Evolutionary conservation across 257 asterid species (phyloP), one percentile per base, ranked within the genome.

Genomic region (Phtheirospermum japonicum): DNA sequence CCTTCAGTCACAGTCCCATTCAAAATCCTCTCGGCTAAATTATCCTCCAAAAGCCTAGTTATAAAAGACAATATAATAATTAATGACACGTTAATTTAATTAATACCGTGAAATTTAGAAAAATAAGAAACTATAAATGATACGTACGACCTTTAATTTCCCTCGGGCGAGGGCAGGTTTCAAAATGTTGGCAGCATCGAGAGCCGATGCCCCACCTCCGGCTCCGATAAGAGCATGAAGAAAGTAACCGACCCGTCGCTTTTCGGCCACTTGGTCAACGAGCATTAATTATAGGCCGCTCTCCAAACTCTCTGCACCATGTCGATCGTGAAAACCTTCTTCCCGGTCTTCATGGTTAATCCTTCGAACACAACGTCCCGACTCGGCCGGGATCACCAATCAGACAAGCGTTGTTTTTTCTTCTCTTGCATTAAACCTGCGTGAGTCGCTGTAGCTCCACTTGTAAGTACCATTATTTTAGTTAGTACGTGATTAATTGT

Each of bases 11-110:
- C 69, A 65, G 70, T 80, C 7, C 86, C 75, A 4, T 79, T 76
- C 36, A 79, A 70, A 58, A 82, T 75, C 66, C 73, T 76, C 65
- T 85, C 89, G 0, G 94, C 87, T 68, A 82, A 26, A 33, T 82
- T 80, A 43, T 85, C 94, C 71, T 85, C 94, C 45, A 85, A 30
- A 39, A 85, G 70, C 57, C 88, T 77, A 60, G 79, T 74, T 4
- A 86, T 76, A 4, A 40, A 40, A 9, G 5, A 40, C 48, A 40
- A 40, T 10, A 40, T 40, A 40, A 2, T 33, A 33, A 33, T 33
- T 33, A 33, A 5, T 2, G 3, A 5, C 7, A 33, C 9, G 4
- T 33, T 33, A 33, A 23, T 23, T 33, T 33, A 33, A 23, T 23
- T 23, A 3, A 23, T 23, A 23, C 3, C 28, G 3, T 23, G 28